Base-by-base conservation (phyloP, 805 yeast species). In the Priceomyces carsonii region DNA sequence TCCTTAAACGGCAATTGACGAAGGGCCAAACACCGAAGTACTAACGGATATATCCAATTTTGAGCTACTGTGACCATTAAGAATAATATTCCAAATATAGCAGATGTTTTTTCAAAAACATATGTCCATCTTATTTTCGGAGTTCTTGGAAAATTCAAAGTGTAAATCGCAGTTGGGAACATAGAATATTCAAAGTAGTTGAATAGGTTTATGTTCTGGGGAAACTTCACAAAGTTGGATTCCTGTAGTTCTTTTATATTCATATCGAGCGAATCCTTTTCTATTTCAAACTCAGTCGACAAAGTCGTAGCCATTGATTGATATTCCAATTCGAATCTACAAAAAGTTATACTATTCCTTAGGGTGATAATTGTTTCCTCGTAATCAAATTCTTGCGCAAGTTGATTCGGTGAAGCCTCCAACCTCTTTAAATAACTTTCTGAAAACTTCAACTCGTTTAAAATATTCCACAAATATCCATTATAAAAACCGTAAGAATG, bases 401-500 rank as follows among this genome's bases (percentile, higher is more conserved):
- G 39, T 13, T 39, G 37, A 33, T 44, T 53, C 44, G 16, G 56
- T 52, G 51, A 51, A 4, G 39, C 39, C 5, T 65, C 63, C 26
- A 68, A 58, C 33, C 69, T 68, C 13, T 68, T 63, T 27, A 79
- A 47, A 31, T 71, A 70, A 3, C 41, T 50, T 36, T 62, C 62
- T 0, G 86, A 75, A 39, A 67, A 73, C 3, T 66, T 48, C 28
- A 82, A 61, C 51, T 85, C 91, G 10, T 65, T 59, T 15, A 57
- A 50, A 28, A 82, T 76, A 21, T 57, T 63, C 89, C 95, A 86
- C 40, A 93, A 63, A 55, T 91, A 88, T 0, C 98, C 99, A 53
- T 90, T 90, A 64, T 81, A 93, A 52, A 85, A 89, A 2, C 87
- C 87, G 56, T 82, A 93, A 2, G 98, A 89, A 58, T 93, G 98